These are phyloP conservation scores for Penicillium sp. DNA, from an alignment of 2,329 filamentous ascomycete genomes.

Conservation along the genomic window DNA sequence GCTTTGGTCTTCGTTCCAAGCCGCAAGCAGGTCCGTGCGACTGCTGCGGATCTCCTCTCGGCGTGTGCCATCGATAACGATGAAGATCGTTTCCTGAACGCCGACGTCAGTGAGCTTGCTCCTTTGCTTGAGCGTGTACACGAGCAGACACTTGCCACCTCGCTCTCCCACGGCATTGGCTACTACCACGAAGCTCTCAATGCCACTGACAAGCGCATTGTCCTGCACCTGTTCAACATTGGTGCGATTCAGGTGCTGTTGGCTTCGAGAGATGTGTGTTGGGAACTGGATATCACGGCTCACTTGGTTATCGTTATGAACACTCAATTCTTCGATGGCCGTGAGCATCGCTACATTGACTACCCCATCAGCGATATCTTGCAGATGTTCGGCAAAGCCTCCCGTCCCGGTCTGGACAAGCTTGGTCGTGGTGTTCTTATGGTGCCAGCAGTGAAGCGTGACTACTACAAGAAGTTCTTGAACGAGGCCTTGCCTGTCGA, in stretches of 20 bases:
- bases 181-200: slow-evolving; percentile 96
- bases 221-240: slow-evolving; percentile 84
- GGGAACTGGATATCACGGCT: slow-evolving; percentile 85
- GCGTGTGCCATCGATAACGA: slow-evolving; percentile 85
- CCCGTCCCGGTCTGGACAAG: slow-evolving; percentile 73
- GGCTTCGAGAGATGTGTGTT: slow-evolving; percentile 85
- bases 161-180: slow-evolving; percentile 87
- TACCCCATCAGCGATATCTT: slow-evolving; percentile 91
- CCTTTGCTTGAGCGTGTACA: slow-evolving; percentile 80
- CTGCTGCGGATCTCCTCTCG: slow-evolving; percentile 81
- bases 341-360: slow-evolving; percentile 95
- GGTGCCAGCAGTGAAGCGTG: slow-evolving; percentile 89
- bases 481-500: slow-evolving; percentile 95
- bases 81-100: slow-evolving; percentile 89
- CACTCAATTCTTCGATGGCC: slow-evolving; percentile 94
- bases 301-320: slow-evolving; percentile 96
- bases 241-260: slow-evolving; percentile 85
- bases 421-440: slow-evolving; percentile 90
- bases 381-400: slow-evolving; percentile 96
- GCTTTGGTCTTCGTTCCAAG: slow-evolving; percentile 89
- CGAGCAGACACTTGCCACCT: slow-evolving; percentile 82
- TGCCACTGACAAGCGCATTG: slow-evolving; percentile 85
- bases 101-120: slow-evolving; percentile 74
- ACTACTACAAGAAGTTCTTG: slow-evolving; percentile 98
- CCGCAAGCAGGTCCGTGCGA: slow-evolving; percentile 86